Evolutionary conservation across 352 stramenopile species (phyloP).

Genomic region (Phytopythium boreale): DNA sequence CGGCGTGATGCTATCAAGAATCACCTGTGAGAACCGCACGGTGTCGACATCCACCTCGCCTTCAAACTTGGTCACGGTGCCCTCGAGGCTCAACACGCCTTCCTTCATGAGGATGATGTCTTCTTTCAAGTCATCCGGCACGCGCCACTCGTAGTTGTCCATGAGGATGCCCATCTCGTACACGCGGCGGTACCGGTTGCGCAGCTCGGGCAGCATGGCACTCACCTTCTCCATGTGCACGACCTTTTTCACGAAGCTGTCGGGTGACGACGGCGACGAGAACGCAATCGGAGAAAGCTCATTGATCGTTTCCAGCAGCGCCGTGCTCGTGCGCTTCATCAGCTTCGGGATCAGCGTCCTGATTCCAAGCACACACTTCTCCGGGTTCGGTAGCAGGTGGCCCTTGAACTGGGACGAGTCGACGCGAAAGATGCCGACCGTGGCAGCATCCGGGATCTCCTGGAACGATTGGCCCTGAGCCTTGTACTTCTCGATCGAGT

Average conservation of each 20-base stretch:
- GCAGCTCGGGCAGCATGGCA: constrained; percentile 59
- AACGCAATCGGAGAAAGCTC: constrained; percentile 84
- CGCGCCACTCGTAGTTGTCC: constrained; percentile 89
- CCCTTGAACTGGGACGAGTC: constrained; percentile 88
- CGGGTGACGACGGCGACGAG: constrained; percentile 57
- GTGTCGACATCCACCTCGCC: constrained; percentile 91
- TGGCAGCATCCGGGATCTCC: constrained; percentile 78
- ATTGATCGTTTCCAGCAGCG: constrained; percentile 81
- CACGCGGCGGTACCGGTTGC: constrained; percentile 68
- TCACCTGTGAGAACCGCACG: constrained; percentile 86
- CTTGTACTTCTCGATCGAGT: constrained; percentile 83
- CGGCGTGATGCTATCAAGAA: constrained; percentile 85
- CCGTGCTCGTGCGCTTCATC: constrained; percentile 81
- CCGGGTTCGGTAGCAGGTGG: constrained; percentile 83
- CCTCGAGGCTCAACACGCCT: constrained; percentile 88
- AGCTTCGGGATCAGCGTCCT: constrained; percentile 83
- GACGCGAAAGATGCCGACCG: constrained; percentile 92
- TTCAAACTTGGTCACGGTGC: constrained; percentile 87
- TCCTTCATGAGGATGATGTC: constrained; percentile 94
- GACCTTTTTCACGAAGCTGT: constrained; percentile 87
- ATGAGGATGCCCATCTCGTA: constrained; percentile 89
- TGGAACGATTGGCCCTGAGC: constrained; percentile 74
- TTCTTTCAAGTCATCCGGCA: constrained; percentile 91
- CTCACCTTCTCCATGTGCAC: constrained; percentile 83
- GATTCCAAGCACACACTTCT: constrained; percentile 86